phyloP scores from a whole-genome alignment of 2,329 filamentous ascomycete genomes.

The Colletotrichum sp. region DNA sequence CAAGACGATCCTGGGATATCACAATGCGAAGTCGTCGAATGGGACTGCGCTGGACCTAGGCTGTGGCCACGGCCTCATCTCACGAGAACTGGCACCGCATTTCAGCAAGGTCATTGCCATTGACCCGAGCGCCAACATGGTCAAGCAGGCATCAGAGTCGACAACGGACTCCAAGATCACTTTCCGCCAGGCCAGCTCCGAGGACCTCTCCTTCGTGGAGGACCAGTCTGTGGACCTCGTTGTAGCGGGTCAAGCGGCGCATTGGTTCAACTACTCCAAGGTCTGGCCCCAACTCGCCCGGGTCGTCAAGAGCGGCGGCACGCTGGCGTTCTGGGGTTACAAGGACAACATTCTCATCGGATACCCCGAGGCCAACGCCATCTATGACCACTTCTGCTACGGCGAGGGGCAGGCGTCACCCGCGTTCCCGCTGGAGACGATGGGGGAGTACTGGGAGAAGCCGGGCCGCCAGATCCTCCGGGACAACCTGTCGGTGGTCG shows the following conservation, averaged over 20 bases:
- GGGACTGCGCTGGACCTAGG: conserved; percentile 62
- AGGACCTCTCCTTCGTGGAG: conserved; percentile 56
- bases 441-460: conserved; percentile 67
- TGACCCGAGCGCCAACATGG: conserved; percentile 65
- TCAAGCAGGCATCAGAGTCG: conserved; percentile 51
- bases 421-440: conserved; percentile 48
- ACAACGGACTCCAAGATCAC: conserved; percentile 48
- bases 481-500: conserved; percentile 54
- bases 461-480: conserved; percentile 62
- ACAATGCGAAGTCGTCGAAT: conserved; percentile 39
- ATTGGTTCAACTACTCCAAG: conserved; percentile 67
- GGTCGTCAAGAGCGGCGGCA: conserved; percentile 59
- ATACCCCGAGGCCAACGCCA: conserved; percentile 52
- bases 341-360: conserved; percentile 66
- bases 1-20: conserved; percentile 58
- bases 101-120: conserved; percentile 58
- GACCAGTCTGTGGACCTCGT: conserved; percentile 57
- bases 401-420: conserved; percentile 47
- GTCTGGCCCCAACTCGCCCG: conserved; percentile 62
- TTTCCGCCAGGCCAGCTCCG: conserved; percentile 56
- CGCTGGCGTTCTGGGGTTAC: conserved; percentile 71
- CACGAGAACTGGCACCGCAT: conserved; percentile 55
- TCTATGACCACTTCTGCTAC: conserved; percentile 63
- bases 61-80: conserved; percentile 65
- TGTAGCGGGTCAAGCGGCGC: conserved; percentile 62